Evolutionary conservation across 106 monocot species (phyloP).

Genomic region (Dendrobium nobile): DNA sequence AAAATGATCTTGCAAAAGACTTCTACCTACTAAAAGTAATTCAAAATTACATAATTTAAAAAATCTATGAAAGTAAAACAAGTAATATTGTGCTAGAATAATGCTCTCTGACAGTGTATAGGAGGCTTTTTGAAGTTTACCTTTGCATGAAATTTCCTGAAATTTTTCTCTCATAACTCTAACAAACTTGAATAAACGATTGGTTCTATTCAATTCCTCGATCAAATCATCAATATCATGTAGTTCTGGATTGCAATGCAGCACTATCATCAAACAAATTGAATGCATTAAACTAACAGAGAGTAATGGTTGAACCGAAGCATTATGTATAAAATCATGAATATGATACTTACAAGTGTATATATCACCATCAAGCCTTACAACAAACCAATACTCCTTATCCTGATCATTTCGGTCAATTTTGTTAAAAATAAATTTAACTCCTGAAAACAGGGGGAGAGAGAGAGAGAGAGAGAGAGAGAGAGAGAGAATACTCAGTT

Average conservation of each 20-base stretch:
- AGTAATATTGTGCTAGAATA: background rate
- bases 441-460: conserved; percentile 23
- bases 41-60: background rate
- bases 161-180: conserved; percentile 74
- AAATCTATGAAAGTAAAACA: background rate
- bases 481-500: background rate
- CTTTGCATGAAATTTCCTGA: conserved; percentile 35
- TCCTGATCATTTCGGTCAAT: conserved; percentile 38
- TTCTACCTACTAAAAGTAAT: background rate
- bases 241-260: conserved; percentile 49
- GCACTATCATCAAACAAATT: conserved; percentile 27
- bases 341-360: conserved; percentile 45
- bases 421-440: conserved; percentile 64
- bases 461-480: background rate
- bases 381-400: conserved; percentile 53
- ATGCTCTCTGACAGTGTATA: background rate
- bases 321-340: background rate
- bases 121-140: conserved; percentile 20
- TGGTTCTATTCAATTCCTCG: conserved; percentile 59
- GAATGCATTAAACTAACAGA: background rate
- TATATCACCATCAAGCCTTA: conserved; percentile 42
- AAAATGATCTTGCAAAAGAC: background rate
- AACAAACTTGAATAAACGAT: conserved; percentile 70
- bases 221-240: conserved; percentile 36
- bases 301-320: background rate